Conservation (phyloP, 2,329 filamentous ascomycete species). For the Bipolaris cookei region DNA sequence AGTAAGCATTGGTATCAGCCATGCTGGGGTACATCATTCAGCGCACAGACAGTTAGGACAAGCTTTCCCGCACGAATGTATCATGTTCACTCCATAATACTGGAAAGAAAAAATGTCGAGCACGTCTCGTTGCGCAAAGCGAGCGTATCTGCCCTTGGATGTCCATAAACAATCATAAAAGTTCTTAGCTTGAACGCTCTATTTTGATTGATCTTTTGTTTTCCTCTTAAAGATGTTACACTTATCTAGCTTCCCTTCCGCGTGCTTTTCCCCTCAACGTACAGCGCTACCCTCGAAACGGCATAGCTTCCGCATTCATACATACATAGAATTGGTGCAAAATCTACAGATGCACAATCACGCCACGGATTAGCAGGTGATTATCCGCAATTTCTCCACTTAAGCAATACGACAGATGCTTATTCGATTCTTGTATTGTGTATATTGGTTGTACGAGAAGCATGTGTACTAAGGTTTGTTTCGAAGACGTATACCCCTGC, state of each 20-base stretch:
- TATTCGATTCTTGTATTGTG: background rate
- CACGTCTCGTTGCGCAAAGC: conserved; percentile 52
- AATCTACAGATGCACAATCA: background rate
- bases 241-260: no score
- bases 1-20: conserved; percentile 46
- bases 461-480: background rate
- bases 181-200: background rate
- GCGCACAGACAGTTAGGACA: conserved; percentile 62
- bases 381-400: background rate
- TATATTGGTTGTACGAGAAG: background rate
- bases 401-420: background rate
- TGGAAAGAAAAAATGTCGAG: conserved; percentile 61
- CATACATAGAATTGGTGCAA: background rate
- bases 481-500: background rate
- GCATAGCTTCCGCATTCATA: background rate
- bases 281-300: background rate
- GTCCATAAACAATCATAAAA: background rate
- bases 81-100: conserved; percentile 59
- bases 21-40: conserved; percentile 56
- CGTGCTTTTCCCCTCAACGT: background rate
- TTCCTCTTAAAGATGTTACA: background rate
- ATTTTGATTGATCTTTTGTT: background rate
- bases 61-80: conserved; percentile 66
- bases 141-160: background rate
- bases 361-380: background rate